Evolutionary conservation across 148 eudicot genomes (phyloP), one percentile per base, ranked within the genome.

Genomic region (Amaranthus cruentus): DNA sequence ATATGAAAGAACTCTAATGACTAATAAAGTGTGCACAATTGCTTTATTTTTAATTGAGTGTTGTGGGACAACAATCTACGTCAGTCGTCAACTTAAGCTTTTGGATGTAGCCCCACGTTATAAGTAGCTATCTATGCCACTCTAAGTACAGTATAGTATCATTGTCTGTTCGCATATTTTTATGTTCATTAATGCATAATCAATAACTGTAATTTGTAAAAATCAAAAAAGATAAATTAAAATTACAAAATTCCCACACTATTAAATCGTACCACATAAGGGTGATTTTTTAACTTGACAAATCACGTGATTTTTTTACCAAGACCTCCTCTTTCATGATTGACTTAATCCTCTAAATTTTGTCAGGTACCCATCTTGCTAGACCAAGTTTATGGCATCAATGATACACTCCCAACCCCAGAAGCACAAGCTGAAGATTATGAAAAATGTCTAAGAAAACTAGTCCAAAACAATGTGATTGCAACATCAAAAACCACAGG

Each of bases 361-460:
- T 10, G 6, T 8, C 84, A 85, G 88, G 86, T 80, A 50, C 82
- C 86, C 9, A 88, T 91, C 73, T 83, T 85, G n/a, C 62, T 78
- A 2, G 69, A 78, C 55, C 80, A 84, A 49, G 77, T 91, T 11
- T 80, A 88, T 66, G 83, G 88, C 54, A 85, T 87, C 68, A 88
- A 88, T 48, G 89, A 84, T 47, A 66, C 75, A 38, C 75, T 81
- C 47, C 77, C 38, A 0, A 28, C 91, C 47, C 74, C 91, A 0
- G 88, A 85, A 71, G 91, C 74, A 13, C 91, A 89, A 66, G 91
- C 96, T 3, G 89, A 84, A 6, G 90, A 89, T 62, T 89, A 89
- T 42, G 90, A 91, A 81, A 60, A 84, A 7, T 76, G 81, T 46
- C 77, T 91, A 9, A 89, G 73, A 70, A 70, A 87, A 28, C 85